Conservation (phyloP, 2,329 filamentous ascomycete genomes). For the Pseudogymnoascus sp. region DNA sequence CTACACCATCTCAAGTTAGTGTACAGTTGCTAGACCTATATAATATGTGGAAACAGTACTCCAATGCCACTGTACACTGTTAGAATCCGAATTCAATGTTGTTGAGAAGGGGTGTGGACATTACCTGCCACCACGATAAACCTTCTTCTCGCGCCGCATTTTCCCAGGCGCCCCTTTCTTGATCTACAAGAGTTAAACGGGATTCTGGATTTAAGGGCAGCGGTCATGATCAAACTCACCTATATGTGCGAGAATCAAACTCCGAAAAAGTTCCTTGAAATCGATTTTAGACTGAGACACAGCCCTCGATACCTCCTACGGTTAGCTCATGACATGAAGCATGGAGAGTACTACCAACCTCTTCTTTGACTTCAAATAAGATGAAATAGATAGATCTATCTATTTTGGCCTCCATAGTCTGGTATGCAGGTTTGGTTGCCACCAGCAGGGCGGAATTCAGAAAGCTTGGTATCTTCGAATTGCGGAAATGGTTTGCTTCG, state of each 20-base stretch:
- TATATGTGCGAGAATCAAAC: constrained; percentile 12
- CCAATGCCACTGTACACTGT: constrained; percentile 16
- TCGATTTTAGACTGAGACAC: constrained; percentile 9
- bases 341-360: constrained; percentile 15
- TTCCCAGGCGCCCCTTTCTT: constrained; percentile 15
- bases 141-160: constrained; percentile 11
- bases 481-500: constrained; percentile 28
- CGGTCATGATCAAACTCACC: constrained; percentile 14
- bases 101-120: constrained; percentile 8
- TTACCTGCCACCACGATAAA: constrained; percentile 13
- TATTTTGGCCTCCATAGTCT: constrained; percentile 10
- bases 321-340: constrained; percentile 10
- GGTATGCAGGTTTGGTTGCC: constrained; percentile 14
- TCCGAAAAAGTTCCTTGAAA: constrained; percentile 13
- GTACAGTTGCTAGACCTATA: constrained; percentile 15
- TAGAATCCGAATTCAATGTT: constrained; percentile 8
- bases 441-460: constrained; percentile 28
- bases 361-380: constrained; percentile 11
- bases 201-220: no score
- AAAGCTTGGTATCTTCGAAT: constrained; percentile 23
- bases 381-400: constrained; percentile 13
- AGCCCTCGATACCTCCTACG: constrained; percentile 7
- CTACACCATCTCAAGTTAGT: constrained; percentile 18
- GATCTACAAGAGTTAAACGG: no score
- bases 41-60: constrained; percentile 14